phyloP scores from a whole-genome alignment of 805 yeast genomes.

The Wickerhamomyces chaumierensis region DNA sequence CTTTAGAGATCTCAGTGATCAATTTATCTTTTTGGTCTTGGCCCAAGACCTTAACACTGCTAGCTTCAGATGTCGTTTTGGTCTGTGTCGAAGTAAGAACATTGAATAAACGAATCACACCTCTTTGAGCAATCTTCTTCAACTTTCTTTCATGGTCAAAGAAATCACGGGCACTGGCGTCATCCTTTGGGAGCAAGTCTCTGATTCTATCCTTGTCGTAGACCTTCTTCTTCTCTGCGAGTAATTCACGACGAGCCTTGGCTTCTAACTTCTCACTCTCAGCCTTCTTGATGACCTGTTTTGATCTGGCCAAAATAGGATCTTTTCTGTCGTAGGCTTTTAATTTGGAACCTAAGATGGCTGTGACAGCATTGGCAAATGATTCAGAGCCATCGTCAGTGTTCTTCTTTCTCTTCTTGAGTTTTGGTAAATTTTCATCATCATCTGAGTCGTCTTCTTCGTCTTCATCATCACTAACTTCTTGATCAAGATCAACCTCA shows the following conservation, averaged over 20 bases:
- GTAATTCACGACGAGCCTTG: conserved; percentile 63
- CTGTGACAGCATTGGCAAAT: conserved; percentile 75
- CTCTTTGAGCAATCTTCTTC: conserved; percentile 77
- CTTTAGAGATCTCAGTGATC: conserved; percentile 75
- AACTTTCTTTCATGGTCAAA: conserved; percentile 59
- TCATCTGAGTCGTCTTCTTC: conserved; percentile 22
- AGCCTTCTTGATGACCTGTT: conserved; percentile 52
- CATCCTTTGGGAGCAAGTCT: conserved; percentile 55
- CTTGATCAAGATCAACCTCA: conserved; percentile 5
- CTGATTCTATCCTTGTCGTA: conserved; percentile 58
- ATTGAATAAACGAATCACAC: conserved; percentile 76
- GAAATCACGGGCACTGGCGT: conserved; percentile 42
- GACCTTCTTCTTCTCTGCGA: conserved; percentile 58
- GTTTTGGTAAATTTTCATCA: conserved; percentile 31
- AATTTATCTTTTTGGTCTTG: conserved; percentile 42
- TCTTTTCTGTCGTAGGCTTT: conserved; percentile 85
- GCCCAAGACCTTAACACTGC: conserved; percentile 31
- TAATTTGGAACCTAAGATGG: conserved; percentile 72
- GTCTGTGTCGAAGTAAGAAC: conserved; percentile 75
- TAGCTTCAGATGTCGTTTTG: conserved; percentile 38
- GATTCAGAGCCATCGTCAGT: conserved; percentile 61
- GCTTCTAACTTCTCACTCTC: conserved; percentile 76
- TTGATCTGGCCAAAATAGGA: conserved; percentile 84
- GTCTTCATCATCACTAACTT: conserved; percentile 9
- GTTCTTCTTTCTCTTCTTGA: conserved; percentile 44